Evolutionary conservation across 352 stramenopile genomes (phyloP).

Genomic region (Phytophthora kernoviae): DNA sequence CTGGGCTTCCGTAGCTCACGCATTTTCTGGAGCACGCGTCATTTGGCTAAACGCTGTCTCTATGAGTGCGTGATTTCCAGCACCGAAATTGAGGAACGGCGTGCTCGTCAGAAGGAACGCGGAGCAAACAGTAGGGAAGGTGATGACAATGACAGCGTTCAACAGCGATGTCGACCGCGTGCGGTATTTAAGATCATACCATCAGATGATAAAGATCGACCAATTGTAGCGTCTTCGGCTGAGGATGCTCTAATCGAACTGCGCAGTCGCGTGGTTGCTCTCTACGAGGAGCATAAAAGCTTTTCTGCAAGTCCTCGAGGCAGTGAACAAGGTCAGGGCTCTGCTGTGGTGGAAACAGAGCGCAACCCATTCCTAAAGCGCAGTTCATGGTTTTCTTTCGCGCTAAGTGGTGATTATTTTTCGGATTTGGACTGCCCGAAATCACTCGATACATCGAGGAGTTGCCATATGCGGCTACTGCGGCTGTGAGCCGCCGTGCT

Average conservation of each 20-base stretch:
- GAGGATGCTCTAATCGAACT: conserved; percentile 78
- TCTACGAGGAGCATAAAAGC: conserved; percentile 69
- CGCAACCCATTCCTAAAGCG: conserved; percentile 76
- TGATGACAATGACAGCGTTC: conserved; percentile 19
- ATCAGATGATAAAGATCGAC: conserved; percentile 66
- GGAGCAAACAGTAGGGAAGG: not conserved
- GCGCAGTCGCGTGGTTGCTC: conserved; percentile 66
- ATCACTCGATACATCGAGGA: conserved; percentile 73
- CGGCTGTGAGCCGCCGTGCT: conserved; percentile 56
- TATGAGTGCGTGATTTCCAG: conserved; percentile 93
- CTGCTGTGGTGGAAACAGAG: conserved; percentile 22
- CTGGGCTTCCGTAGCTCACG: conserved; percentile 90
- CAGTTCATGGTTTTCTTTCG: conserved; percentile 84
- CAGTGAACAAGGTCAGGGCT: conserved; percentile 1
- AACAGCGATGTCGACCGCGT: conserved; percentile 25
- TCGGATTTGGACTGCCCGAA: conserved; percentile 75
- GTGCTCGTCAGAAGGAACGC: conserved; percentile 14
- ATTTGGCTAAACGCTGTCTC: conserved; percentile 69
- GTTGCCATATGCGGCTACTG: conserved; percentile 74
- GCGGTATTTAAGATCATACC: conserved; percentile 81
- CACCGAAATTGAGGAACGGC: conserved; percentile 67
- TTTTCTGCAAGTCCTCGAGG: conserved; percentile 31
- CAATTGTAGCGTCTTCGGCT: conserved; percentile 65
- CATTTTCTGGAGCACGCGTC: conserved; percentile 91
- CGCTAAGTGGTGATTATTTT: conserved; percentile 82